Conservation (phyloP, 768 basidiomycete genomes). For the Mycena indigotica region DNA sequence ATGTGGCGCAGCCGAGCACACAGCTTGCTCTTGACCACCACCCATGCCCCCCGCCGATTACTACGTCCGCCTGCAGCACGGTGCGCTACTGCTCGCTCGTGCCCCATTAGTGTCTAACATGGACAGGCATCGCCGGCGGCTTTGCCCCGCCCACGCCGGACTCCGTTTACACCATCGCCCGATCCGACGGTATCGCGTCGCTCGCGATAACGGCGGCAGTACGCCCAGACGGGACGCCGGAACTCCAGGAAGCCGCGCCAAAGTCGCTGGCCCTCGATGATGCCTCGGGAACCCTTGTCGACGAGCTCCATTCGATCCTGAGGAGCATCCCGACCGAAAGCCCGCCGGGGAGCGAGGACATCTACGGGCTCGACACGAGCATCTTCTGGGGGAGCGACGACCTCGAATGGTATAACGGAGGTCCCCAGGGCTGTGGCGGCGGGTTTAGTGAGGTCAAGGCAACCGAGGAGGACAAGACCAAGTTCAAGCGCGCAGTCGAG, state of each 20-base stretch:
- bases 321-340: constrained; percentile 56
- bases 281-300: constrained; percentile 45
- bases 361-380: constrained; percentile 70
- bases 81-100: constrained; percentile 32
- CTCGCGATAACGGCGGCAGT: constrained; percentile 51
- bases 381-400: constrained; percentile 62
- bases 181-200: constrained; percentile 32
- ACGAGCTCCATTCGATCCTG: constrained; percentile 63
- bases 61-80: constrained; percentile 62
- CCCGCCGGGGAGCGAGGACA: constrained; percentile 66
- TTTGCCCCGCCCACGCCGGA: constrained; percentile 69
- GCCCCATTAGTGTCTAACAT: not conserved
- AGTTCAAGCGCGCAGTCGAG: constrained; percentile 70
- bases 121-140: constrained; percentile 72
- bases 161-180: constrained; percentile 56
- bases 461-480: constrained; percentile 61
- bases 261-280: constrained; percentile 41
- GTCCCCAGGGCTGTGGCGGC: constrained; percentile 60
- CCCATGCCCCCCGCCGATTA: constrained; percentile 54
- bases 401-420: constrained; percentile 63
- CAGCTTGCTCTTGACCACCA: constrained; percentile 11
- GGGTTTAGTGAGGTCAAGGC: constrained; percentile 51
- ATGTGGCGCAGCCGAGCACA: constrained; percentile 15
- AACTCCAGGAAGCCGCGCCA: constrained; percentile 42
- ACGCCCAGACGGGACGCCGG: constrained; percentile 51